Percentiles rank a stretch among this genome's conserved stretches.
These are phyloP conservation scores for Mycena pura DNA, from an alignment of 768 basidiomycete genomes.

Conservation along the genomic window DNA sequence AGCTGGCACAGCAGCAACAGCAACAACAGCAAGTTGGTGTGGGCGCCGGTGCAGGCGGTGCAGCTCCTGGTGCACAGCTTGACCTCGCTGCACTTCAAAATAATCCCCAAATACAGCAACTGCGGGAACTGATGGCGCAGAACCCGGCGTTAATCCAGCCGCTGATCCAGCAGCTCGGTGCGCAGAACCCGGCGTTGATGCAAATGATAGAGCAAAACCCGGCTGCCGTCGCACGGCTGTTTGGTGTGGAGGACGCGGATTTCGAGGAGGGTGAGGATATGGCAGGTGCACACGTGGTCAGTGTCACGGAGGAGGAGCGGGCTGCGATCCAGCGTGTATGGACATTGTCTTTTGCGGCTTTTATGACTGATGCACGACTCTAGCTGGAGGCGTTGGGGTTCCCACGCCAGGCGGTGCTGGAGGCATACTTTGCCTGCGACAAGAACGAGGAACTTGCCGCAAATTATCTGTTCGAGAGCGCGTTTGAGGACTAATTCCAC, in stretches of 20 bases:
- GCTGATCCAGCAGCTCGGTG: conserved; percentile 82
- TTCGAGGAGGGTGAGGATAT: conserved; percentile 52
- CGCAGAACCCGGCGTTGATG: conserved; percentile 76
- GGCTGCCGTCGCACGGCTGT: conserved; percentile 65
- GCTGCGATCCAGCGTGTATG: conserved; percentile 89
- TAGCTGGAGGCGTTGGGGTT: conserved; percentile 92
- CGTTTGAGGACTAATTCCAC: conserved; percentile 55
- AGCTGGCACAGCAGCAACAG: conserved; percentile 80
- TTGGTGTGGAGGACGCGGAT: conserved; percentile 54
- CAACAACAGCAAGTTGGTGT: conserved; percentile 44
- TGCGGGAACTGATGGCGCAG: conserved; percentile 73
- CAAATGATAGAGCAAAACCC: conserved; percentile 76
- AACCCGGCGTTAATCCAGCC: conserved; percentile 85
- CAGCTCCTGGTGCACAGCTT: conserved; percentile 40
- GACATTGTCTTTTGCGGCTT: conserved; percentile 40
- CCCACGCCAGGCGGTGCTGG: conserved; percentile 75
- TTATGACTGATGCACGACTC: background rate
- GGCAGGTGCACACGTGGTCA: conserved; percentile 67
- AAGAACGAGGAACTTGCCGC: conserved; percentile 97
- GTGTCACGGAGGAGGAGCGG: conserved; percentile 85
- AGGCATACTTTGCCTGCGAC: conserved; percentile 95
- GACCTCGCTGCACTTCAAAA: conserved; percentile 62
- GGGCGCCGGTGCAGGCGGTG: conserved; percentile 42
- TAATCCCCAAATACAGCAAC: conserved; percentile 70
- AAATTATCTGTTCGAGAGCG: conserved; percentile 86